A percentile compares a stretch with the other conserved stretches of the same genome.
These are phyloP conservation scores for Solanum hybrid DNA, from an alignment of 305 asterid species.

Conservation along the genomic window DNA sequence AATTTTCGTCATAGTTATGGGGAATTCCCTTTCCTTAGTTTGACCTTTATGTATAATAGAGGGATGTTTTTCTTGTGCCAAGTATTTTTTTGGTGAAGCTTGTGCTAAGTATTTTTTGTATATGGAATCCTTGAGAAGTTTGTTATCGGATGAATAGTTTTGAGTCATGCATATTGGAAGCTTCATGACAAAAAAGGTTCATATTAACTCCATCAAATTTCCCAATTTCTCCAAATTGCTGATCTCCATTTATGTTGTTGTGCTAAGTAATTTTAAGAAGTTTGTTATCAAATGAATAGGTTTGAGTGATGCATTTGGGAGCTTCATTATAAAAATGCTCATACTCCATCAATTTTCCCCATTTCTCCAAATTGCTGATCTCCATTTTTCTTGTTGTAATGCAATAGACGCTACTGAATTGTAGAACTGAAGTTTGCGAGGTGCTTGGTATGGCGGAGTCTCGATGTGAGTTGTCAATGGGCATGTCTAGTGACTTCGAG, in stretches of 20 bases:
- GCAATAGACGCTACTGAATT: slow-evolving; percentile 44
- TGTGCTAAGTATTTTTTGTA: neutral
- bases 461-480: slow-evolving; percentile 79
- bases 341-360: neutral
- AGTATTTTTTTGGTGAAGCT: neutral
- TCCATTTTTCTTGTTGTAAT: slow-evolving; percentile 1
- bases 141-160: neutral
- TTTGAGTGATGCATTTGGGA: neutral
- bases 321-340: neutral
- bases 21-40: neutral
- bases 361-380: neutral
- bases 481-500: slow-evolving; percentile 92
- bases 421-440: slow-evolving; percentile 73
- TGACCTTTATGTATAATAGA: neutral
- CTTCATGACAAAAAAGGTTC: neutral
- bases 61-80: neutral
- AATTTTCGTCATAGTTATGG: neutral
- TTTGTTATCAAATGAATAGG: neutral
- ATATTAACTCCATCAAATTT: neutral
- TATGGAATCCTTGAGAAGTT: neutral
- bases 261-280: neutral
- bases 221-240: neutral
- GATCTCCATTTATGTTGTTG: neutral
- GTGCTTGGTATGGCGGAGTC: slow-evolving; percentile 55
- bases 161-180: neutral